Conservation (phyloP, 768 basidiomycete species). For the Tricholoma hemisulphureum region DNA sequence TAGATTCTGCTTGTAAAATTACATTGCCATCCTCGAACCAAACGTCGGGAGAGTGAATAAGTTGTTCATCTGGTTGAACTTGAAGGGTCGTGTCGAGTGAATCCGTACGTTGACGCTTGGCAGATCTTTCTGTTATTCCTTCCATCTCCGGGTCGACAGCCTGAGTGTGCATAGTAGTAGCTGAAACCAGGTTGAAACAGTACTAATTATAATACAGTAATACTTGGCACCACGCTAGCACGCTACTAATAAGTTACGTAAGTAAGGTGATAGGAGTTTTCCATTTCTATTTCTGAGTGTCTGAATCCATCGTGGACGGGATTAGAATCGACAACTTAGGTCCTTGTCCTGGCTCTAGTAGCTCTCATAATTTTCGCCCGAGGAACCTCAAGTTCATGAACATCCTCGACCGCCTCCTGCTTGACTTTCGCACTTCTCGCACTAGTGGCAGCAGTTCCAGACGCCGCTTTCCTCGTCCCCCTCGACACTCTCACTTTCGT, state of each 20-base stretch:
- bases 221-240: neutral
- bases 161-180: too few relatives aligned
- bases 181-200: too few relatives aligned
- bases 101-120: neutral
- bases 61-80: neutral
- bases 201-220: neutral
- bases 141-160: too few relatives aligned
- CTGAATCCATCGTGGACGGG: too few relatives aligned
- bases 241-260: too few relatives aligned
- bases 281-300: too few relatives aligned
- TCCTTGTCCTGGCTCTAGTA: constrained; percentile 34
- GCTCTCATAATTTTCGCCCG: constrained; percentile 23
- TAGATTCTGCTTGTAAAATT: constrained; percentile 12
- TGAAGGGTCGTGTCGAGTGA: neutral
- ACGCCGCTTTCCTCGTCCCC: constrained; percentile 26
- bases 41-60: neutral
- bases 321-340: constrained; percentile 24
- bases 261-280: too few relatives aligned
- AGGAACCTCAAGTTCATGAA: constrained; percentile 15
- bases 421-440: constrained; percentile 19
- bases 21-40: constrained; percentile 22
- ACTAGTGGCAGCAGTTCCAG: constrained; percentile 8
- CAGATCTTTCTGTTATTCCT: neutral
- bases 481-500: constrained; percentile 39
- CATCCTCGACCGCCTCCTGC: constrained; percentile 23